Base-by-base conservation (phyloP, 352 stramenopile species). In the Globisporangium camurandrum region DNA sequence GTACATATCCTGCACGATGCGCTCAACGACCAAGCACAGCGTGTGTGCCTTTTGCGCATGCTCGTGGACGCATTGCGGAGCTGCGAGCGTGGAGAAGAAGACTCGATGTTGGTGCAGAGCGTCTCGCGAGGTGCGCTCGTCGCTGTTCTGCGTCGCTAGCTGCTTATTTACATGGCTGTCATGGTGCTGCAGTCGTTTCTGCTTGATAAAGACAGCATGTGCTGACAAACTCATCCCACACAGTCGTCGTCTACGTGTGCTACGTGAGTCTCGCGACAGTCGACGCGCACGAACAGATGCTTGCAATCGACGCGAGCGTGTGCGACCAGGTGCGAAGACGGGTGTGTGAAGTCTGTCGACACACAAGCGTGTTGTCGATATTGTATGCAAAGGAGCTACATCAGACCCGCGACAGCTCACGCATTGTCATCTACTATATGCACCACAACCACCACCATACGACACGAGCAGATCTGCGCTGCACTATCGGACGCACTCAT, bases 21-120 rank as follows among this genome's bases (percentile, higher is more conserved):
- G 9, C 23, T 47, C 2, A 4, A 24, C 20, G 27, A 41, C 12
- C 5, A 9, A 2, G 17, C 46, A 23, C 19, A 34, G 17, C 49
- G 49, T 39, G 22, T 37, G 17, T 20, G 40, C 12, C 28, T 55
- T 17, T 16, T 55, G 22, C 28, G 24, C 6, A 34, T 27, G 30
- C 39, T 55, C 22, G 49, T 55, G 16, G 27, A 36, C n/a, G 39
- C 49, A 3, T 14, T 55, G 22, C 2, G 20, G 16, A 26, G 11
- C 14, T 55, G 49, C 31, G 49, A 47, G 19, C 39, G 42, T 12
- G 47, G 26, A 12, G 49, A 55, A 7, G 49, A 49, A 26, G 40
- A 49, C 49, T 47, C 40, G 23, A 28, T 27, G 26, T 23, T 55
- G 12, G 46, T 47, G 11, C 28, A 49, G 14, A 49, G 49, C 23